Evolutionary conservation across 352 stramenopile species (phyloP), one percentile per base, ranked within the genome.

Genomic region (Plasmopara muralis): DNA sequence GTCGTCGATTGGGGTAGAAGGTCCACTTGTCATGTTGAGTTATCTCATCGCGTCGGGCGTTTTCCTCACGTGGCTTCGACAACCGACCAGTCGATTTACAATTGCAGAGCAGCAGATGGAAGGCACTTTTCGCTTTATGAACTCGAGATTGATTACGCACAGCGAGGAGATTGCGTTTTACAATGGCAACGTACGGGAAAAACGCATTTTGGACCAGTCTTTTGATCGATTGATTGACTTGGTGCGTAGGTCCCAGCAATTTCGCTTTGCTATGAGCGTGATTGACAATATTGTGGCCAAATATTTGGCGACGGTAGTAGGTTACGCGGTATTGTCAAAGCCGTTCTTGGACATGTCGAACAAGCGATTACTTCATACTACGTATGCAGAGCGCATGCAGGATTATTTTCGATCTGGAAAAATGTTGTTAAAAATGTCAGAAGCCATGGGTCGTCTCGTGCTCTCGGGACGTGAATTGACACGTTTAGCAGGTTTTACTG

Each of bases 91-190:
- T 53, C 75, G 72, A 41, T 93, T 95, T 47, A 90, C 77, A 9
- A 86, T 89, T 44, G 76, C 80, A 1, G 79, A 93, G 53, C 77
- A 90, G 39, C 74, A 88, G 45, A 75, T 91, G 63, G 83, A 93
- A 49, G 84, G 83, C 56, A 87, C 72, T 37, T 93, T 91, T 63
- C 80, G 83, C 44, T 91, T 84, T 60, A 87, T 95, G 65, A 92
- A 95, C 74, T 85, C 83, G 43, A 69, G 87, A 12, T 55, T 96
- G 4, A 85, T 95, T 52, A 92, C 83, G 15, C 82, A 95, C 65
- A 89, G 83, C 47, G 85, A 96, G 64, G 83, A 92, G 50, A 93
- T 96, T 45, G 86, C 86, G 9, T 96, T 96, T 51, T 96, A 95
- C 70, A 88, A 93, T 45, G 87, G 87, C 46, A 94, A 94, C 47